Base-by-base conservation (phyloP, 1,284 basidiomycete species). In the Schizophyllum amplum region DNA sequence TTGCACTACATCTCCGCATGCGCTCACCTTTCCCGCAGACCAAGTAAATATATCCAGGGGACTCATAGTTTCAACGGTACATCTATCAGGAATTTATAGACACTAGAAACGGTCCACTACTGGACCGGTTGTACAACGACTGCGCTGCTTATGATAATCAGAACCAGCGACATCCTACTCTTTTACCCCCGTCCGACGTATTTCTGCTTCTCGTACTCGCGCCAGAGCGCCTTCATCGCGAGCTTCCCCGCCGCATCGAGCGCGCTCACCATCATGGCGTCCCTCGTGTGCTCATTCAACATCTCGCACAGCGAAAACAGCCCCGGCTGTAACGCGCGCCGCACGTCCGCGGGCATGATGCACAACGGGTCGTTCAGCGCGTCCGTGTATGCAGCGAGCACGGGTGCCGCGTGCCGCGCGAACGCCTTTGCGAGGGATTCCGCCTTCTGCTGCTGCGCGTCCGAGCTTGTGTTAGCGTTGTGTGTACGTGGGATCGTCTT, bases 171-270 rank as follows among this genome's bases (percentile, higher is more conserved):
- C 33, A 42, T 42, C 27, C 27, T 33, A 47, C 24, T 23, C 6
- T 26, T 13, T 59, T 76, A 95, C 55, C 92, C 92, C 65, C 83
- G 86, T 42, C 94, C 94, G 57, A 86, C 78, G 69, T 97, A 97
- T 63, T 83, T 79, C 71, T 94, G 89, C 67, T 84, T 89, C 64
- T 92, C 90, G 71, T 91, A 97, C 56, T 87, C 83, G 59, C 75
- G 82, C 94, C 94, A 97, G 26, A 96, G 67, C 13, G 77, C 69
- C 68, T 93, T 94, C 77, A 96, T 80, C 25, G 87, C 79, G 53
- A 77, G 75, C 69, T 87, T 90, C 24, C 90, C 92, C 1, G 84
- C 84, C 0, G 82, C 76, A 65, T 92, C 90, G 23, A 90, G 75
- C 5, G 81, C 75, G 26, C 82, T 80, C 15, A 86, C 77, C 82